Evolutionary conservation across 2,329 filamentous ascomycete species (phyloP), one percentile per base, ranked within the genome.

Genomic region (Celoporthe dispersa): DNA sequence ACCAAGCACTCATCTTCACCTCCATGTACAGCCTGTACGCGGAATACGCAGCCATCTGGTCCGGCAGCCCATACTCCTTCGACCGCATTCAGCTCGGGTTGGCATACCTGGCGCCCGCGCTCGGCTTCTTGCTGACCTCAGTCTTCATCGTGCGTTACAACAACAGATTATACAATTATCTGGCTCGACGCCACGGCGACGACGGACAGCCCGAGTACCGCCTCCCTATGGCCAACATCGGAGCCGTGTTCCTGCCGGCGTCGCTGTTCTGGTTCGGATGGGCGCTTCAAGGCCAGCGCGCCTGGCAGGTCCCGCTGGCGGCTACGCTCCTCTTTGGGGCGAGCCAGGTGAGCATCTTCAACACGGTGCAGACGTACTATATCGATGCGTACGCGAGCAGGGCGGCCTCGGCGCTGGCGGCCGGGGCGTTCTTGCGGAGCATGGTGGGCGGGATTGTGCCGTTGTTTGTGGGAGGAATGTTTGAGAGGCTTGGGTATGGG

Each of bases 311-410:
- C 31, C 25, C 55, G 7, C 55, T 59, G 7, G 55, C 31, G 25
- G 55, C 55, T 5, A 59, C 35, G 55, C 28, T 59, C 6, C 19
- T 59, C 31, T 59, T 59, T 14, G 55, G 55, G 31, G 28, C 55
- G 6, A 59, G 55, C 55, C 55, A 59, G 55, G 55, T 59, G 55
- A 59, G 55, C 28, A 59, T 59, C 12, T 59, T 59, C 55, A 59
- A 59, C 55, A 59, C 55, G 55, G 55, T 59, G 16, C 55, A 59
- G 31, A 59, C 55, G 14, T 59, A 59, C 55, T 59, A 59, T 5
- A 59, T 59, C 11, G 55, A 59, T 35, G 55, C 55, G 16, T 59
- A 35, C 7, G 28, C 14, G 55, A 33, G 16, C 28, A 28, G 16
- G 55, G 55, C 55, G 1, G 55, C 28, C 55, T 59, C 55, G 55